Evolutionary conservation across 768 basidiomycete genomes (phyloP).

Genomic region (Panaeolus papilionaceus): DNA sequence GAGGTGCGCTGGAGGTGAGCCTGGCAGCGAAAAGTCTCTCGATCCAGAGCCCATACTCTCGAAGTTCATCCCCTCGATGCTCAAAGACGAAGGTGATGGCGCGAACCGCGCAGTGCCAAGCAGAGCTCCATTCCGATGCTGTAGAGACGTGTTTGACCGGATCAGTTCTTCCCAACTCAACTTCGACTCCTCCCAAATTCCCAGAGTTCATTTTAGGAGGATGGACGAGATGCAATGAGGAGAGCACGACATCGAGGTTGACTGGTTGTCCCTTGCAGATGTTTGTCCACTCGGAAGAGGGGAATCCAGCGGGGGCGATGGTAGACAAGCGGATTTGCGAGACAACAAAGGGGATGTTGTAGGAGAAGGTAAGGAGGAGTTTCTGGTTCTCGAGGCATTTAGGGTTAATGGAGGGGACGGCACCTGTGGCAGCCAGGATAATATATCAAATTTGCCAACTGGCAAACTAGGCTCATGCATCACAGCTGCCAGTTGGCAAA

Average conservation of each 20-base stretch:
- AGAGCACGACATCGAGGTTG: too few species aligned
- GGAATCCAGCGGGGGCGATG: conserved; percentile 12
- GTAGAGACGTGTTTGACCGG: too few species aligned
- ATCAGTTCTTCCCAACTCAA: neutral
- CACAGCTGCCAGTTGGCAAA: too few species aligned
- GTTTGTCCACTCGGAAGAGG: conserved; percentile 15
- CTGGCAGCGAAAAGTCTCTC: conserved; percentile 22
- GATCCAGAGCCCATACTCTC: conserved; percentile 17
- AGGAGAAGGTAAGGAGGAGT: neutral
- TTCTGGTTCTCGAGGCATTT: neutral
- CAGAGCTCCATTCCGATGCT: neutral
- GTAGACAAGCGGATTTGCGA: neutral
- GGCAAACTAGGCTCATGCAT: too few species aligned
- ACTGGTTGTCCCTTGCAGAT: conserved; percentile 27
- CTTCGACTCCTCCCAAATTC: conserved; percentile 8
- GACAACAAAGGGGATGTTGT: neutral
- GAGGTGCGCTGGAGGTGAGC: neutral
- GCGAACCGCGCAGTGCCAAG: conserved; percentile 22
- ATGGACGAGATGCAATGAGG: too few species aligned
- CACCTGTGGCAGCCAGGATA: too few species aligned
- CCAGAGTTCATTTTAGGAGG: neutral
- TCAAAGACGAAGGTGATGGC: conserved; percentile 34
- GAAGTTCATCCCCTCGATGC: conserved; percentile 28
- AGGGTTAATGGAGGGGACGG: too few species aligned
- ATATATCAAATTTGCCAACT: too few species aligned